Conservation (phyloP, 805 yeast species). For the Ogataea haglerorum region DNA sequence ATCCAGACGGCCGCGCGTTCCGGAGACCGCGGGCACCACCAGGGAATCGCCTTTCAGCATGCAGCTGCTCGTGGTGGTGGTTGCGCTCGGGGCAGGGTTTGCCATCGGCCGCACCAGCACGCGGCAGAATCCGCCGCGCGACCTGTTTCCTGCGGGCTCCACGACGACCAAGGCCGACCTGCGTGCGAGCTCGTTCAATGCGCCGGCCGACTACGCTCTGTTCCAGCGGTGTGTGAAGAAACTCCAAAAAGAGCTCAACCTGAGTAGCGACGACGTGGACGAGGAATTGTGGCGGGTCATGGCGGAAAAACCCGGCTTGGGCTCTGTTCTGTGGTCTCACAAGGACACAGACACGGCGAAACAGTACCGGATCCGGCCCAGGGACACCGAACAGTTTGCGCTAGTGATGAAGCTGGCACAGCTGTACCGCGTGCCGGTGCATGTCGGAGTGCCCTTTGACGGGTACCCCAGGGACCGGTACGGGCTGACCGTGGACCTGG, state of each 20-base stretch:
- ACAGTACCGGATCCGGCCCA: constrained; percentile 22
- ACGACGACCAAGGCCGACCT: constrained; percentile 22
- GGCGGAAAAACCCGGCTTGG: constrained; percentile 19
- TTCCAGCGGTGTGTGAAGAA: constrained; percentile 28
- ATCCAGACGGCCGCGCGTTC: neutral
- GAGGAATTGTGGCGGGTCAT: constrained; percentile 19
- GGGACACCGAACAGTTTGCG: constrained; percentile 22
- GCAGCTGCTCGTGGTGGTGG: constrained; percentile 28
- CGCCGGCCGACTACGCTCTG: constrained; percentile 23
- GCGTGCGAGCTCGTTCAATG: constrained; percentile 13
- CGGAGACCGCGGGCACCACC: constrained; percentile 13
- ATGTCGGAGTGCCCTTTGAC: constrained; percentile 10
- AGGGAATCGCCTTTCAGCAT: constrained; percentile 24
- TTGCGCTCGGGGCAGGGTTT: constrained; percentile 35
- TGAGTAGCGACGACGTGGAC: constrained; percentile 17
- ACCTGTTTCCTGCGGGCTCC: constrained; percentile 29
- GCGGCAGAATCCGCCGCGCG: constrained; percentile 27
- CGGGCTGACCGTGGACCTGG: constrained; percentile 15
- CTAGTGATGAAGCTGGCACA: constrained; percentile 24
- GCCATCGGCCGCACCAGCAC: constrained; percentile 28
- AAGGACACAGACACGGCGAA: constrained; percentile 16
- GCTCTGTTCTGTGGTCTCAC: constrained; percentile 24
- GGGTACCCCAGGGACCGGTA: constrained; percentile 6
- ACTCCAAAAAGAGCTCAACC: constrained; percentile 21
- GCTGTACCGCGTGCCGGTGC: constrained; percentile 28